Evolutionary conservation across 2,329 filamentous ascomycete species (phyloP), one percentile per base, ranked within the genome.

Genomic region (Aspergillus neotritici): DNA sequence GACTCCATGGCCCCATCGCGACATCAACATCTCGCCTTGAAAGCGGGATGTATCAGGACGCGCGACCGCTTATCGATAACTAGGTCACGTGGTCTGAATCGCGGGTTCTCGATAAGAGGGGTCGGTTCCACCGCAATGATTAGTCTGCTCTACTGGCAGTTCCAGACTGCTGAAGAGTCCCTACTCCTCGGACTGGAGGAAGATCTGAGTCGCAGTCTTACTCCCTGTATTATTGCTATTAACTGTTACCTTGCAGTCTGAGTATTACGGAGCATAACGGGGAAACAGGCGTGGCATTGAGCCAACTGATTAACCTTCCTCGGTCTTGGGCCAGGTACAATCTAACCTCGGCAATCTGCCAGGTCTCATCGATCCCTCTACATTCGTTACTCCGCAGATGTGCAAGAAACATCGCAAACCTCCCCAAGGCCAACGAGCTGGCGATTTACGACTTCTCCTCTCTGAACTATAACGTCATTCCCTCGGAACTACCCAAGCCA

Each of bases 1-100:
- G 60, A 61, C 43, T 67, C 66, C 67, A 70, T 70, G 25, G 37
- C 53, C 40, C 45, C 50, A 54, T 52, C 43, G 46, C 42, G 48
- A 49, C 44, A 17, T 30, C 37, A 34, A 25, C 21, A 25, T 25
- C 21, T 25, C 21, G 21, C 9, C 21, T 25, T 8, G 21, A 25
- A 21, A 9, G 21, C 21, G 21, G 21, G 21, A 25, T 25, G 21
- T 4, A 25, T 25, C 21, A 25, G 29, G 28, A 30, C 31, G 33
- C 34, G 33, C 40, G 40, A 32, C 33, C n/a, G 13, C 12, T 17
- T 37, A 42, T 42, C 40, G 41, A 47, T 51, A 51, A 51, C 34
- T 21, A 13, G 29, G 15, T 33, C 52, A 55, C 50, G 52, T 55
- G 51, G 37, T 17, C 12, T 37, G 35, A 16, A 3, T 14, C 5